Evolutionary conservation across 805 yeast species (phyloP), one percentile per base, ranked within the genome.

Genomic region (Ogataea populi-albae): DNA sequence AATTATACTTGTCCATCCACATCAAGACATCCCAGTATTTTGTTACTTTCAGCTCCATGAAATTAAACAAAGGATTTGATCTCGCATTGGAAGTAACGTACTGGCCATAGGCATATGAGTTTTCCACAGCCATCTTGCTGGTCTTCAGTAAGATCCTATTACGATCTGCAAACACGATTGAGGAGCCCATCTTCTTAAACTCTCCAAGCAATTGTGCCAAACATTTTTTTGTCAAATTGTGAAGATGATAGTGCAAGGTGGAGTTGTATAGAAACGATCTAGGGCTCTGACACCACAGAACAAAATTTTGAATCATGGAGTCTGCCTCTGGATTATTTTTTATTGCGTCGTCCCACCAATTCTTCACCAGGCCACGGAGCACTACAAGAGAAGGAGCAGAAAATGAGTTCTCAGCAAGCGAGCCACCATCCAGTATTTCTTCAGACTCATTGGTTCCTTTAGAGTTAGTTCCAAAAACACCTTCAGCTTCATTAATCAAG

Each of bases 1-100:
- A 88, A 54, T 93, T 93, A 50, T 75, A 77, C 48, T 82, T 80
- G 56, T 93, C 96, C 95, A 91, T 85, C 98, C 97, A 94, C 2
- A 93, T 64, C 45, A 93, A 64, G n/a, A 82, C 53, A 57, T 93
- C 97, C 98, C 98, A 93, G 54, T 86, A 88, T 50, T 77, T 79
- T 9, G 68, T 71, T 26, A 91, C 81, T 15, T 66, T 63, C 45
- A 93, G 61, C 47, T 89, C 97, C 47, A 93, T 64, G 56, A 79
- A 88, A 47, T 81, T 78, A 64, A 93, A 93, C 46, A 88, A 61
- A 0, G 95, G 91, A 48, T 80, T 84, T 0, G 87, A 69, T 50
- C 96, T 69, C 3, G 86, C 77, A 2, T 94, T 79, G 46, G 83
- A 81, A 18, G 85, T 71, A 27, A 86, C 68, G 54, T 87, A 87